These are phyloP conservation scores for Penicillium verhagenii DNA, from an alignment of 495 filamentous ascomycete species.

Conservation along the genomic window DNA sequence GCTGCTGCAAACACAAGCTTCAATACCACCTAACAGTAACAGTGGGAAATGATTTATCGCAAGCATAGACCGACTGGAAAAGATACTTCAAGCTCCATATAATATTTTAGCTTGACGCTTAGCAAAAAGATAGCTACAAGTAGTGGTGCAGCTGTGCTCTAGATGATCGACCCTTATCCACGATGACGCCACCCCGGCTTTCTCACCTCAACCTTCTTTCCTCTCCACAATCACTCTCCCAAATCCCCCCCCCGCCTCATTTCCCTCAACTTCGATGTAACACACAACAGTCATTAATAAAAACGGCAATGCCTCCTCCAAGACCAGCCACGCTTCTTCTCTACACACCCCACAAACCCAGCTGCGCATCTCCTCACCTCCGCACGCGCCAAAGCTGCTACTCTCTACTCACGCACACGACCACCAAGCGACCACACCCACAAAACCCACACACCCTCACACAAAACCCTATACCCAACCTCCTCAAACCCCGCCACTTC, in stretches of 20 bases:
- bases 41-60: too few relatives aligned
- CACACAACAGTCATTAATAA: background rate
- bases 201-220: conserved; percentile 12
- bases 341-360: background rate
- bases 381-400: conserved; percentile 1
- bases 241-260: background rate
- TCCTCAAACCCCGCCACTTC: conserved; percentile 2
- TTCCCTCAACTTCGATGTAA: background rate
- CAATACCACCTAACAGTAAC: too few relatives aligned
- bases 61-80: too few relatives aligned
- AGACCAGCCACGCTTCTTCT: conserved; percentile 8
- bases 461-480: background rate
- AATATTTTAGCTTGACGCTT: too few relatives aligned
- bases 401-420: conserved; percentile 6
- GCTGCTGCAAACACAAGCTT: background rate
- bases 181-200: conserved; percentile 20
- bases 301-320: conserved; percentile 20
- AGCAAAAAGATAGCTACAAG: too few relatives aligned
- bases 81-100: too few relatives aligned
- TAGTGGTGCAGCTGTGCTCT: too few relatives aligned
- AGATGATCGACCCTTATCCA: background rate
- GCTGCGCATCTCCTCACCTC: background rate
- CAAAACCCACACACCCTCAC: background rate
- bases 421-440: conserved; percentile 10
- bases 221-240: conserved; percentile 14